Evolutionary conservation across 129 eudicot species (phyloP).

Genomic region (Centaurea solstitialis): DNA sequence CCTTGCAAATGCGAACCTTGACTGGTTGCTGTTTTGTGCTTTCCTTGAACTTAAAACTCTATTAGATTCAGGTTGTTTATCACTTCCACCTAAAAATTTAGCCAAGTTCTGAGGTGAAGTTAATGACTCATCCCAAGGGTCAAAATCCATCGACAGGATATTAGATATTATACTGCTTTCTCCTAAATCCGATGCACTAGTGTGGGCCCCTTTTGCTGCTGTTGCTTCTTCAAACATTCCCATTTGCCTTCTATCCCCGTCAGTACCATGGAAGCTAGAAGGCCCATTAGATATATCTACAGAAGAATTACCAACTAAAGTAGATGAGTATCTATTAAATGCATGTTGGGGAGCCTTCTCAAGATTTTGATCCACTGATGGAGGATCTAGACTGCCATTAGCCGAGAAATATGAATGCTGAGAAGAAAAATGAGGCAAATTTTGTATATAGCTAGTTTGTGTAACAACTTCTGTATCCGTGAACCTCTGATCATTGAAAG

Average conservation of each 20-base stretch:
- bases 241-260: conserved; percentile 31
- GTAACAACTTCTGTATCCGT: conserved; percentile 50
- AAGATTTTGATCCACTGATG: conserved; percentile 42
- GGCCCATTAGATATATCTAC: conserved; percentile 24
- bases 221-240: conserved; percentile 41
- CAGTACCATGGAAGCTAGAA: conserved; percentile 38
- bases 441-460: conserved; percentile 18
- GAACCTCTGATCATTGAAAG: conserved; percentile 57
- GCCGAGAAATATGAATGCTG: conserved; percentile 17
- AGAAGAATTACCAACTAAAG: conserved; percentile 12
- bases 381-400: conserved; percentile 30
- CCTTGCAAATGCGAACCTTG: conserved; percentile 40
- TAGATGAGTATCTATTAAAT: conserved; percentile 33
- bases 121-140: conserved; percentile 41
- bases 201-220: conserved; percentile 4
- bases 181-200: conserved; percentile 11
- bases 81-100: conserved; percentile 28
- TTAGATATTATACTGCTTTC: conserved; percentile 36
- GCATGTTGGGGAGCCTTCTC: conserved; percentile 37
- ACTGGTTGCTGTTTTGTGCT: conserved; percentile 31
- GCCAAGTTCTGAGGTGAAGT: conserved; percentile 36
- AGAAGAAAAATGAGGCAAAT: conserved; percentile 28
- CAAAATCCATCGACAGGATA: conserved; percentile 40
- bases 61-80: conserved; percentile 28
- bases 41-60: conserved; percentile 30